Percentiles rank a stretch among this genome's conserved stretches.
phyloP scores from a whole-genome alignment of 2,329 filamentous ascomycete species.

The Penicillium oxalicum region DNA sequence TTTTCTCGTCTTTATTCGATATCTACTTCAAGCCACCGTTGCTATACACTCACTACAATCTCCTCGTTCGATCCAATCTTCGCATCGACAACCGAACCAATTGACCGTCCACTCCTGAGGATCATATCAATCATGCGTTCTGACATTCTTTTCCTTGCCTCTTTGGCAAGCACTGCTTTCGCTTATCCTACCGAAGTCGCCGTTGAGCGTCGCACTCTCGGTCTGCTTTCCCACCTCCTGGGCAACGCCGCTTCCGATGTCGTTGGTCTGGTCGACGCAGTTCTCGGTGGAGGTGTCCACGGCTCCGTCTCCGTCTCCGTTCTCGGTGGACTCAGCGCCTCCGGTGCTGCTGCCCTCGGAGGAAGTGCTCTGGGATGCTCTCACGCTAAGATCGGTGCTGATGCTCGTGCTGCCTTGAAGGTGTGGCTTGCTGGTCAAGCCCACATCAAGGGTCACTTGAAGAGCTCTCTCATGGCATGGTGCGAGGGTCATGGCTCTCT shows the following conservation, averaged over 20 bases:
- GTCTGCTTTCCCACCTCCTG: slow-evolving; percentile 14
- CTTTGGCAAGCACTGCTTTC: slow-evolving; percentile 28
- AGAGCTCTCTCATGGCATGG: slow-evolving; percentile 28
- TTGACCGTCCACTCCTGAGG: not conserved
- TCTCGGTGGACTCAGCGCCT: slow-evolving; percentile 27
- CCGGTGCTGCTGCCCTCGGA: slow-evolving; percentile 32
- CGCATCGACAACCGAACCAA: not conserved
- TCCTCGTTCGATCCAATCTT: slow-evolving; percentile 16
- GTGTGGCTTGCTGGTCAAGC: slow-evolving; percentile 25
- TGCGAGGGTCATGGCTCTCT: slow-evolving; percentile 24
- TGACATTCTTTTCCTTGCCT: slow-evolving; percentile 28
- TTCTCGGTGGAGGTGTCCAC: slow-evolving; percentile 20
- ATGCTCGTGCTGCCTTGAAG: slow-evolving; percentile 26
- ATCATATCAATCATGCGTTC: slow-evolving; percentile 20
- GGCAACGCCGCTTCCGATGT: slow-evolving; percentile 19
- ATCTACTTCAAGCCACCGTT: slow-evolving; percentile 5
- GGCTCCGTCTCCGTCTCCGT: slow-evolving; percentile 14
- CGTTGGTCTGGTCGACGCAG: slow-evolving; percentile 15
- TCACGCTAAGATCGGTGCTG: slow-evolving; percentile 22
- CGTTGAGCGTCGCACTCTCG: slow-evolving; percentile 25
- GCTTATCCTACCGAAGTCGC: slow-evolving; percentile 26
- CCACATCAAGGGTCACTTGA: slow-evolving; percentile 23
- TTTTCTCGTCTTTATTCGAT: not conserved
- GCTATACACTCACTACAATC: slow-evolving; percentile 17
- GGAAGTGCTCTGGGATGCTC: slow-evolving; percentile 33